phyloP scores from a whole-genome alignment of 129 eudicot species.

The Gnaphalium uliginosum region DNA sequence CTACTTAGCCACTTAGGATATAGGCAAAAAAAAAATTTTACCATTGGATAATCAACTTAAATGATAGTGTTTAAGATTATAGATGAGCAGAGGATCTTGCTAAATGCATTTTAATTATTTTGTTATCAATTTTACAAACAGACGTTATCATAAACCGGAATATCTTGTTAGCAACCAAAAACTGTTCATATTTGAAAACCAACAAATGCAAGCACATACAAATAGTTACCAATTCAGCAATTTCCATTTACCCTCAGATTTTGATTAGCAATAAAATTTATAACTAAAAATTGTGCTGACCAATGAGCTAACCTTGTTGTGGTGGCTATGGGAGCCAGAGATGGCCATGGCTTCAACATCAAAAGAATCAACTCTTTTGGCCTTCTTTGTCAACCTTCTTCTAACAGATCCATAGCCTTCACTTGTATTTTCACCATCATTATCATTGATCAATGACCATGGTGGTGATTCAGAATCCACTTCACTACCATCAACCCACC shows the following conservation, averaged over 20 bases:
- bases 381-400: constrained; percentile 80
- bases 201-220: constrained; percentile 9
- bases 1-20: background rate
- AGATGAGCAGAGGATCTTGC: background rate
- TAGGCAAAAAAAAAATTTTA: no score
- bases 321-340: constrained; percentile 74
- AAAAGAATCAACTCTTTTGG: constrained; percentile 79
- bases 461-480: constrained; percentile 81
- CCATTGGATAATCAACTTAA: background rate
- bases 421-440: constrained; percentile 44
- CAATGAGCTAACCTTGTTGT: constrained; percentile 53
- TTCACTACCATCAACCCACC: constrained; percentile 99
- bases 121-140: background rate
- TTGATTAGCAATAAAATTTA: background rate
- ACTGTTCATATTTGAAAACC: background rate
- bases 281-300: background rate
- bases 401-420: constrained; percentile 60
- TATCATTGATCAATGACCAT: constrained; percentile 54
- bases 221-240: constrained; percentile 3
- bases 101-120: background rate
- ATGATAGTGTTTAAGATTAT: background rate
- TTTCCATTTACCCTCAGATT: background rate
- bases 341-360: constrained; percentile 97
- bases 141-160: background rate
- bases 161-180: background rate